phyloP scores from a whole-genome alignment of 2,329 filamentous ascomycete species.

The Dothideomycetes sp. region DNA sequence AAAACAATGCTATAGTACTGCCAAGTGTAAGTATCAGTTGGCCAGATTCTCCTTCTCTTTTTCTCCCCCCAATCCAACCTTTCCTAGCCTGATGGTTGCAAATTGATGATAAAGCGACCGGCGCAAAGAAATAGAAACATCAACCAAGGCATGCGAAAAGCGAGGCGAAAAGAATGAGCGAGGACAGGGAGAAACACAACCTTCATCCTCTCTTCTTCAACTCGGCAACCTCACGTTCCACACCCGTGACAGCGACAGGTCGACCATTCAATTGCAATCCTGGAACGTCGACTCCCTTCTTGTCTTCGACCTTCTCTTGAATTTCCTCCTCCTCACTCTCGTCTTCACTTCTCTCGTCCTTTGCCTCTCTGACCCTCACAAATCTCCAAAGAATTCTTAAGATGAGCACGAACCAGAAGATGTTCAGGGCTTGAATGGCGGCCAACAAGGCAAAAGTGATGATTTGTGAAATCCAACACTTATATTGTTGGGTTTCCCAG shows the following conservation, averaged over 20 bases:
- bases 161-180: too few species aligned
- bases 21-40: too few species aligned
- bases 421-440: constrained; percentile 62
- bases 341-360: constrained; percentile 66
- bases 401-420: constrained; percentile 77
- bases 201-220: constrained; percentile 1
- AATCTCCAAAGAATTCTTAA: constrained; percentile 65
- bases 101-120: too few species aligned
- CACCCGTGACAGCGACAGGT: neutral
- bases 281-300: neutral
- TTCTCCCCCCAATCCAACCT: too few species aligned
- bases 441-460: constrained; percentile 59
- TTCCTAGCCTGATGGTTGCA: too few species aligned
- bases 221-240: neutral
- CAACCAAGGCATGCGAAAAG: too few species aligned
- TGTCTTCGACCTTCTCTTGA: neutral
- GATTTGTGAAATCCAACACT: constrained; percentile 59
- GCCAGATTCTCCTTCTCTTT: too few species aligned
- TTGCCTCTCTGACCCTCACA: constrained; percentile 49
- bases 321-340: constrained; percentile 48
- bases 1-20: too few species aligned
- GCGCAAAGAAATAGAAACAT: too few species aligned
- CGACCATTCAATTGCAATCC: constrained; percentile 5
- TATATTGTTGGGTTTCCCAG: constrained; percentile 70
- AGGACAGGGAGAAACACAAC: too few species aligned